Conservation (phyloP, 2,329 filamentous ascomycete species). For the Colletotrichum shisoi region DNA sequence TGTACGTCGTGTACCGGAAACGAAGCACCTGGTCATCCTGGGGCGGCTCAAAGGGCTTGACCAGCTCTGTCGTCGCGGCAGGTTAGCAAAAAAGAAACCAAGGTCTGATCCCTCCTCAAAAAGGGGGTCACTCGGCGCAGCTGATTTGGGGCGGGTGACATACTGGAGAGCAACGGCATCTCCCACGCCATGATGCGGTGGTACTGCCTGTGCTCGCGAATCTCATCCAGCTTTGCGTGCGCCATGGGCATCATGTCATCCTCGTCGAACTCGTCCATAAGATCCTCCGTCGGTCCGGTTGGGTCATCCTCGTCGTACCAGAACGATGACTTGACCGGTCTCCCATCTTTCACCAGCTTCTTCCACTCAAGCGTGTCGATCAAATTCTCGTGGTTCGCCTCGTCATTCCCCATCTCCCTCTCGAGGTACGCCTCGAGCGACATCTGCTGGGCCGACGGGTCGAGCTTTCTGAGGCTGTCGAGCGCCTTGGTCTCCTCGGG, state of each 20-base stretch:
- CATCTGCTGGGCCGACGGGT: constrained; percentile 41
- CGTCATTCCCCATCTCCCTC: constrained; percentile 23
- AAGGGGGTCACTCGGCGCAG: neutral
- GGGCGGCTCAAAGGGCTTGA: constrained; percentile 80
- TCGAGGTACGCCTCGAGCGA: constrained; percentile 31
- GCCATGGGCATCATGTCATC: constrained; percentile 85
- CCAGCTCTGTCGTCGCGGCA: constrained; percentile 67
- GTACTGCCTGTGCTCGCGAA: constrained; percentile 88
- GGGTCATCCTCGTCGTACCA: constrained; percentile 61
- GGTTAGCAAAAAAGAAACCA: constrained; percentile 35
- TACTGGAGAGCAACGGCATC: constrained; percentile 89
- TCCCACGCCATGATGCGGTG: constrained; percentile 91
- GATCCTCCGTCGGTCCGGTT: constrained; percentile 59
- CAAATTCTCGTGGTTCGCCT: constrained; percentile 23
- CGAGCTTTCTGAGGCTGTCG: constrained; percentile 46
- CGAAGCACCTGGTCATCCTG: constrained; percentile 74
- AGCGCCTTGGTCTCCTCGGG: constrained; percentile 41
- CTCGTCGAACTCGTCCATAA: constrained; percentile 71
- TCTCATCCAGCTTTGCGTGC: constrained; percentile 86
- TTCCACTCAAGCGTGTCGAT: constrained; percentile 39
- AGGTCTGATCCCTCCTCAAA: neutral
- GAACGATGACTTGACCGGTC: constrained; percentile 52
- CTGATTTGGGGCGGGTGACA: constrained; percentile 49
- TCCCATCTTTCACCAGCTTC: constrained; percentile 40
- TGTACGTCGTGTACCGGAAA: constrained; percentile 96